phyloP scores from a whole-genome alignment of 495 filamentous ascomycete genomes.

The Amphirosellinia nigrospora region DNA sequence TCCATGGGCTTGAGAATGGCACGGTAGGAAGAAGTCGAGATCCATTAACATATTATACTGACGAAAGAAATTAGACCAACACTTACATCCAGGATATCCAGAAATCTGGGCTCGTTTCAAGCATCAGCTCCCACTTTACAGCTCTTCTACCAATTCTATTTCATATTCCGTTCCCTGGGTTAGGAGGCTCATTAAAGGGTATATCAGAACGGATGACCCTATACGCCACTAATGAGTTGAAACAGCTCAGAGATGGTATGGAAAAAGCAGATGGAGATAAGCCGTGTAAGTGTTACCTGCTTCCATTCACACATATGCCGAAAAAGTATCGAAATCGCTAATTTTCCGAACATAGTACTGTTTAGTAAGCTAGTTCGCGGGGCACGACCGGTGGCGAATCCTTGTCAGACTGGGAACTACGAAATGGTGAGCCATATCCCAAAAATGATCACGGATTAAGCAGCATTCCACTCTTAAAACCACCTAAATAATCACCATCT shows the following conservation, averaged over 20 bases:
- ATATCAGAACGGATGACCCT: background rate
- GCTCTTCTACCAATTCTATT: background rate
- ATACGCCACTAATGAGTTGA: background rate
- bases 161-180: background rate
- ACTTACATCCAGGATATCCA: slow-evolving; percentile 9
- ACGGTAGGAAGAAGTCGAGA: slow-evolving; percentile 39
- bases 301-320: no score
- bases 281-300: background rate
- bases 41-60: background rate
- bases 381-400: background rate
- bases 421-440: background rate
- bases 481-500: background rate
- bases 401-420: background rate
- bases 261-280: background rate
- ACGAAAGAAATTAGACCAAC: background rate
- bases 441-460: no score
- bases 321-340: background rate
- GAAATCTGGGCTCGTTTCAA: slow-evolving; percentile 25
- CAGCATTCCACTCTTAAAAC: background rate
- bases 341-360: background rate
- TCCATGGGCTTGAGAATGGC: slow-evolving; percentile 59
- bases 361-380: background rate
- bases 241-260: background rate
- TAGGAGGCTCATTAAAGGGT: background rate
- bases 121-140: background rate